Conservation (phyloP, 2,329 filamentous ascomycete genomes). For the Aspergillus ochraceus region DNA sequence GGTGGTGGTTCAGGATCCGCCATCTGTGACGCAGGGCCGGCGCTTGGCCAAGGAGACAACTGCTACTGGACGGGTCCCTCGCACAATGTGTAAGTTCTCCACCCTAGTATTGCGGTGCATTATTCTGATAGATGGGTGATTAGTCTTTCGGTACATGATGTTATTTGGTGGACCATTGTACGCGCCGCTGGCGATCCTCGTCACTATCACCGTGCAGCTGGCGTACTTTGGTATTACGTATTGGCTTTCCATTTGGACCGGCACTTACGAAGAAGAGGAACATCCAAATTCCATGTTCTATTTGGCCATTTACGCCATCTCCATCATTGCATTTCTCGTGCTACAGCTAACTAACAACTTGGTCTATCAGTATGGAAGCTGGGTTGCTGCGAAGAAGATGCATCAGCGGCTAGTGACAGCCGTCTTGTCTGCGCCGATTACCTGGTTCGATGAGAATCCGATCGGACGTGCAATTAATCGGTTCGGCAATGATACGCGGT, state of each 20-base stretch:
- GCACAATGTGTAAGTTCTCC: slow-evolving; percentile 22
- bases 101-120: background rate
- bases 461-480: slow-evolving; percentile 49
- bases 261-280: slow-evolving; percentile 20
- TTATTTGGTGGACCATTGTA: slow-evolving; percentile 27
- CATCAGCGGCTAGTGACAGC: slow-evolving; percentile 55
- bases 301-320: slow-evolving; percentile 53
- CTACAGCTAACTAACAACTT: slow-evolving; percentile 26
- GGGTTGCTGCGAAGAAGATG: slow-evolving; percentile 56
- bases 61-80: slow-evolving; percentile 24
- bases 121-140: background rate
- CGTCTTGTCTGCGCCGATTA: slow-evolving; percentile 55
- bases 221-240: slow-evolving; percentile 30
- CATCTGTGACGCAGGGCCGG: slow-evolving; percentile 2
- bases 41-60: slow-evolving; percentile 23
- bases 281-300: slow-evolving; percentile 43
- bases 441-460: slow-evolving; percentile 58
- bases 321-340: slow-evolving; percentile 40
- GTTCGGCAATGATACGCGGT: slow-evolving; percentile 59
- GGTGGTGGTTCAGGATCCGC: slow-evolving; percentile 6
- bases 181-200: slow-evolving; percentile 18
- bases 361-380: slow-evolving; percentile 56
- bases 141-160: slow-evolving; percentile 26
- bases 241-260: slow-evolving; percentile 32
- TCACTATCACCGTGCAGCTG: slow-evolving; percentile 24